Evolutionary conservation across 2,329 filamentous ascomycete species (phyloP).

Genomic region (Colletotrichum plurivorum): DNA sequence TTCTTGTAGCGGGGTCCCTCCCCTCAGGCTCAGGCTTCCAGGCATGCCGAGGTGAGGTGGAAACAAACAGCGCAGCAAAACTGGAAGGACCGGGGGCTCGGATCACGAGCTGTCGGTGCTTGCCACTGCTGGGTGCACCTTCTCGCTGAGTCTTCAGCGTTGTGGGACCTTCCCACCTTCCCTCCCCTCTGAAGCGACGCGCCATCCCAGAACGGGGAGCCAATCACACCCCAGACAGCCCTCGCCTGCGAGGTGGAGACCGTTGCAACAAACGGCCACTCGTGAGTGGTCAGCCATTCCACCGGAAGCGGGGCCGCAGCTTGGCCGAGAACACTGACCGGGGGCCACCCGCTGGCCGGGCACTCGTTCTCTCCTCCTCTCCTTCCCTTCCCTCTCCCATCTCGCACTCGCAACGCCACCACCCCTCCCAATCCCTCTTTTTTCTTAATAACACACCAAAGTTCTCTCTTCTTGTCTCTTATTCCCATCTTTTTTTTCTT

Average conservation of each 20-base stretch:
- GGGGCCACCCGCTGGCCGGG: constrained; percentile 17
- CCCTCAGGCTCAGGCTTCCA: too few species aligned
- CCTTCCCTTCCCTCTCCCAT: neutral
- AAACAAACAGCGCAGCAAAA: too few species aligned
- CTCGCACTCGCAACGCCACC: neutral
- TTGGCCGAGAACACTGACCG: constrained; percentile 7
- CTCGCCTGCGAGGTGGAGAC: neutral
- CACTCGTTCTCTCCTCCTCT: constrained; percentile 10
- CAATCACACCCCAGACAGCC: neutral
- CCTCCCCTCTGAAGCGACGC: constrained; percentile 7
- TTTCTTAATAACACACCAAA: constrained; percentile 7
- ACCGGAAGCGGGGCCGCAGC: constrained; percentile 17
- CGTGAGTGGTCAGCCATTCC: neutral
- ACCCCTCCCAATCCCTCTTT: constrained; percentile 1
- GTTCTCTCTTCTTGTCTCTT: neutral
- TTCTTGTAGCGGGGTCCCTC: too few species aligned
- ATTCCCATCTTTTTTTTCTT: neutral
- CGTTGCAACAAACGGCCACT: neutral
- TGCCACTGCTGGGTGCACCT: too few species aligned
- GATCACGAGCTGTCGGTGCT: too few species aligned
- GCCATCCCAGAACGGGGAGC: neutral
- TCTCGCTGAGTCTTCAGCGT: too few species aligned
- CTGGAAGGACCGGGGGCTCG: too few species aligned
- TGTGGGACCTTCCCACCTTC: too few species aligned
- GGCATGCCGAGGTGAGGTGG: too few species aligned